phyloP scores from a whole-genome alignment of 164 flowering plant genomes.

The Dillenia turbinata region DNA sequence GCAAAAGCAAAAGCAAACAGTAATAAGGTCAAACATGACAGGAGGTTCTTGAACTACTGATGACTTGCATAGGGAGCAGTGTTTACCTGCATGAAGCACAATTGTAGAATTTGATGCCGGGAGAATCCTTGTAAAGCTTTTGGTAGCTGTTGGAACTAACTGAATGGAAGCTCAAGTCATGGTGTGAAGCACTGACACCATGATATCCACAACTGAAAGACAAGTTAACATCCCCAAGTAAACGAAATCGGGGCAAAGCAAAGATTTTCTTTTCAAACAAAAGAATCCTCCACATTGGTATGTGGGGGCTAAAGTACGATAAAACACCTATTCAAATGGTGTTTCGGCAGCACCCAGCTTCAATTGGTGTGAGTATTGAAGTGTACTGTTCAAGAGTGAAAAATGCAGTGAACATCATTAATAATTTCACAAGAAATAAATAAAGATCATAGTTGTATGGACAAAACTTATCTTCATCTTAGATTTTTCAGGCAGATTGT shows the following conservation, averaged over 20 bases:
- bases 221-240: neutral
- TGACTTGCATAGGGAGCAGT: neutral
- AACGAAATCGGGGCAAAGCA: too few species aligned
- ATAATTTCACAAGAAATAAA: neutral
- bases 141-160: conserved; percentile 70
- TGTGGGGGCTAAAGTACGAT: neutral
- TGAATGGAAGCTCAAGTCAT: conserved; percentile 82
- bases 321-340: conserved; percentile 68
- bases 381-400: conserved; percentile 41
- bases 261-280: too few species aligned
- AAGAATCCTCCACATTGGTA: too few species aligned
- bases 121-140: conserved; percentile 76
- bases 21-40: neutral
- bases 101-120: conserved; percentile 67
- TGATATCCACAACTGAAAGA: conserved; percentile 79
- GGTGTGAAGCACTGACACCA: conserved; percentile 77
- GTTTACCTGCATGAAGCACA: conserved; percentile 97
- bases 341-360: conserved; percentile 93
- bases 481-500: conserved; percentile 58
- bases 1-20: conserved; percentile 3
- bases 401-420: conserved; percentile 1
- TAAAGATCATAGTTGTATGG: too few species aligned
- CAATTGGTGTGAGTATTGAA: conserved; percentile 79
- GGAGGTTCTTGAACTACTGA: neutral
- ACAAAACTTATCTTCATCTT: conserved; percentile 37